Evolutionary conservation across 78 protist species (phyloP), one percentile per base, ranked within the genome.

Genomic region (Dictyostelium citrinum): DNA sequence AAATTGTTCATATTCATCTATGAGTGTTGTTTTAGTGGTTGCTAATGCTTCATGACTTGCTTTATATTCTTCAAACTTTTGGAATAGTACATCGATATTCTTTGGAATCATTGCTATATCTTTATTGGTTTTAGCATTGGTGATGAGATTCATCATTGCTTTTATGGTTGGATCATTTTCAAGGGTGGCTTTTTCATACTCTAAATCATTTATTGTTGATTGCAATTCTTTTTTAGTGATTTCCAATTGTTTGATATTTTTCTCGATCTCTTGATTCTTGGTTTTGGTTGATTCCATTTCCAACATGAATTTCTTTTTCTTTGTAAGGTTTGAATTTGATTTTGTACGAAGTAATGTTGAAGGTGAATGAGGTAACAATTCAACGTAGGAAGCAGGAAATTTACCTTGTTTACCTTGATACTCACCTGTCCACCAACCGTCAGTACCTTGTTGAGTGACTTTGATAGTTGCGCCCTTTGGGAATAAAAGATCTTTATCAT

Each of bases 351-450:
- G 35, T 29, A 86, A n/a, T 0, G 61, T 55, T 20, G 86, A 81
- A 2, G 80, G 37, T 12, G 90, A 39, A 16, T 60, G 80, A 8
- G 55, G 41, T 11, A 86, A 17, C 2, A 91, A 8, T 1, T 91
- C 84, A 1, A 91, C 95, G 37, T 91, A 91, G 0, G 95, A 68
- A 10, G 95, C 95, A 29, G 95, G 95, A 84, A 91, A 91, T 46
- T 78, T 46, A 35, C 95, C 95, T 33, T 55, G 22, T 39, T 49
- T 60, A 9, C 95, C 95, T 37, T 82, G 82, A 67, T 91, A 91
- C 35, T 75, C 86, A 33, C 95, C 95, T 3, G 83, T 74, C 95
- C 95, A 91, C 95, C 95, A 91, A 16, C 90, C 95, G n/a, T 84
- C 95, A 20, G 61, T 16, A n/a, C 81, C 83, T 12, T 77, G 92